Percentiles rank a stretch among this genome's conserved stretches.
Conservation (phyloP, 2,329 filamentous ascomycete species). For the Colletotrichum truncatum region DNA sequence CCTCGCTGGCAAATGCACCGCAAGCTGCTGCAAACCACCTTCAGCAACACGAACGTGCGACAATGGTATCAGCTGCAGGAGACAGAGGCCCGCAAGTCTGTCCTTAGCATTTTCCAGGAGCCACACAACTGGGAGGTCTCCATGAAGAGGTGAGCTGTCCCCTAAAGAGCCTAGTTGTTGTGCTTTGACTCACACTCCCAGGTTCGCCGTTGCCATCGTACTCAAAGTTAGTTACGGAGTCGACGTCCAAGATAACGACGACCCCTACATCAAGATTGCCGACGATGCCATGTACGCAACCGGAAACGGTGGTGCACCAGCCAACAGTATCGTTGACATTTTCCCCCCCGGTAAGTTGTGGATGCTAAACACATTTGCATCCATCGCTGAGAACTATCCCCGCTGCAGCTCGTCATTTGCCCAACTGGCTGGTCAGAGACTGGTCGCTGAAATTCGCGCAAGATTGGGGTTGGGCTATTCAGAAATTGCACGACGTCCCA, state of each 20-base stretch:
- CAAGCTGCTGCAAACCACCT: slow-evolving; percentile 52
- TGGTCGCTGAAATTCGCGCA: slow-evolving; percentile 43
- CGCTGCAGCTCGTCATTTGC: slow-evolving; percentile 48
- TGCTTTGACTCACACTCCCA: slow-evolving; percentile 12
- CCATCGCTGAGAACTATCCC: slow-evolving; percentile 31
- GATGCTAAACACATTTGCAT: slow-evolving; percentile 22
- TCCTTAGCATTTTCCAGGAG: slow-evolving; percentile 34
- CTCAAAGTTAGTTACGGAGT: slow-evolving; percentile 43
- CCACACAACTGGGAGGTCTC: slow-evolving; percentile 33
- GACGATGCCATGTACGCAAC: slow-evolving; percentile 35
- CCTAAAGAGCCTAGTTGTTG: neutral
- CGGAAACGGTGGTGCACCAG: slow-evolving; percentile 42
- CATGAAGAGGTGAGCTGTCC: slow-evolving; percentile 20
- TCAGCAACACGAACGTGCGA: slow-evolving; percentile 47
- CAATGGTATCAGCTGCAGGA: slow-evolving; percentile 44
- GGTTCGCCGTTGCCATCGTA: slow-evolving; percentile 42
- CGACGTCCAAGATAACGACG: slow-evolving; percentile 38
- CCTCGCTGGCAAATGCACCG: slow-evolving; percentile 54
- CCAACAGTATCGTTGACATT: slow-evolving; percentile 54
- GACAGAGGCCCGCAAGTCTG: slow-evolving; percentile 38
- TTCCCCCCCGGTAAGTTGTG: slow-evolving; percentile 49
- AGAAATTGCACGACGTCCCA: slow-evolving; percentile 42
- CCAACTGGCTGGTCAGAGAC: slow-evolving; percentile 44
- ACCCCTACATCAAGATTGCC: slow-evolving; percentile 38
- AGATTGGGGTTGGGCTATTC: slow-evolving; percentile 45